Percentiles rank a stretch among this genome's conserved stretches.
phyloP scores from a whole-genome alignment of 1,284 basidiomycete genomes.

The Retiboletus flavoniger region DNA sequence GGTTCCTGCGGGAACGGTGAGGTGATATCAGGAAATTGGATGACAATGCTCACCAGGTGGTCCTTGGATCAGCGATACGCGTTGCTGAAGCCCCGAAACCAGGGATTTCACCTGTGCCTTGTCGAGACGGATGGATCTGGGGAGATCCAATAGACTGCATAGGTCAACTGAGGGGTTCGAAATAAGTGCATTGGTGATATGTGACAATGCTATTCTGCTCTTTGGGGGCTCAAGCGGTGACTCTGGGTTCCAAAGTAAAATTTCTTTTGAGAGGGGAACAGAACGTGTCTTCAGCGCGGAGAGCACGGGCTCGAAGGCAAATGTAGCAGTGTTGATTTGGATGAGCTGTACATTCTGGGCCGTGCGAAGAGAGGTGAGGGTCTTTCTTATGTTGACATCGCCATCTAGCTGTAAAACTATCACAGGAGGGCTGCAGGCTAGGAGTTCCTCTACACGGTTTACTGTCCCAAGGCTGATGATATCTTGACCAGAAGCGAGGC shows the following conservation, averaged over 20 bases:
- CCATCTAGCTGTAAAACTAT: slow-evolving; percentile 54
- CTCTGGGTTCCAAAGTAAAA: slow-evolving; percentile 51
- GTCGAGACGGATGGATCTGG: slow-evolving; percentile 47
- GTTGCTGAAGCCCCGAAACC: slow-evolving; percentile 48
- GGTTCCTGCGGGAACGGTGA: slow-evolving; percentile 44
- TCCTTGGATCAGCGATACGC: slow-evolving; percentile 60
- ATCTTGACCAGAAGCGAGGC: slow-evolving; percentile 46
- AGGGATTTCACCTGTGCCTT: slow-evolving; percentile 50
- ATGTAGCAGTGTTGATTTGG: slow-evolving; percentile 54
- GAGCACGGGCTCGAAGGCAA: slow-evolving; percentile 60
- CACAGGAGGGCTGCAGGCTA: slow-evolving; percentile 46
- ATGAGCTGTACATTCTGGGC: slow-evolving; percentile 42
- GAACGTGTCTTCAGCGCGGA: slow-evolving; percentile 41
- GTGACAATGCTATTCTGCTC: no score
- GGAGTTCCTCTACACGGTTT: slow-evolving; percentile 50
- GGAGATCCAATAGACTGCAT: slow-evolving; percentile 34
- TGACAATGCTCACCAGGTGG: slow-evolving; percentile 53
- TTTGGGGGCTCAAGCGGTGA: no score
- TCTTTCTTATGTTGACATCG: slow-evolving; percentile 34
- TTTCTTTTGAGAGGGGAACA: slow-evolving; percentile 45
- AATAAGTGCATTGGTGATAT: slow-evolving; percentile 37
- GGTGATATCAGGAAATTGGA: neutral
- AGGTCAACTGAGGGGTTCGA: slow-evolving; percentile 40
- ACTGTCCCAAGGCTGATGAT: slow-evolving; percentile 55
- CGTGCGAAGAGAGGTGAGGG: slow-evolving; percentile 40